Conservation (phyloP, 225 moss, liverwort and hornwort species). For the Physcomitrellopsis africana region DNA sequence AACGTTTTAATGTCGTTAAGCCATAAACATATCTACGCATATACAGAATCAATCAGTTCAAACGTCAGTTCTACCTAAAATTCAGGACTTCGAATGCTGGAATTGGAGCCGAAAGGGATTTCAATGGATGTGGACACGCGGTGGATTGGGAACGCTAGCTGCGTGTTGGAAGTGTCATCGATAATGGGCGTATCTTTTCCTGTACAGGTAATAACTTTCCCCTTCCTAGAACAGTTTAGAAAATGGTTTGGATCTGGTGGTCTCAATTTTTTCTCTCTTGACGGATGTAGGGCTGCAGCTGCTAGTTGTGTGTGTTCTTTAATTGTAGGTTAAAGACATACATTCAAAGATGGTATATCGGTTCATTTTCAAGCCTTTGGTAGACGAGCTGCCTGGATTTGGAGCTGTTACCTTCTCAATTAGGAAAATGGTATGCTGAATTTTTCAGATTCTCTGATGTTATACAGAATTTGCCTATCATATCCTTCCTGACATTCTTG, state of each 20-base stretch:
- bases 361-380: constrained; percentile 90
- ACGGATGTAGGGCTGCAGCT: neutral
- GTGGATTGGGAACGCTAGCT: constrained; percentile 97
- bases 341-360: constrained; percentile 51
- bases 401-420: constrained; percentile 87
- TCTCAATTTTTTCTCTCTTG: neutral
- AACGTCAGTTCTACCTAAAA: neutral
- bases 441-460: neutral
- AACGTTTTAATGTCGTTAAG: neutral
- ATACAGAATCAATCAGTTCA: neutral
- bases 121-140: constrained; percentile 77
- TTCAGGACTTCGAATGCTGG: constrained; percentile 80
- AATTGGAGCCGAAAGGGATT: constrained; percentile 66
- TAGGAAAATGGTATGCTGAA: constrained; percentile 66
- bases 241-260: neutral
- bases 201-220: constrained; percentile 61
- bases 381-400: constrained; percentile 91
- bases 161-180: constrained; percentile 77
- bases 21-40: neutral
- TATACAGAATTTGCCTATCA: constrained; percentile 4
- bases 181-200: constrained; percentile 81
- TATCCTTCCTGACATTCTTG: constrained; percentile 17
- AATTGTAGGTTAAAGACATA: constrained; percentile 51
- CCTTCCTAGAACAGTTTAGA: neutral
- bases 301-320: constrained; percentile 25